These are phyloP conservation scores for Rugosomyces carneus DNA, from an alignment of 1,284 basidiomycete species.

Conservation along the genomic window DNA sequence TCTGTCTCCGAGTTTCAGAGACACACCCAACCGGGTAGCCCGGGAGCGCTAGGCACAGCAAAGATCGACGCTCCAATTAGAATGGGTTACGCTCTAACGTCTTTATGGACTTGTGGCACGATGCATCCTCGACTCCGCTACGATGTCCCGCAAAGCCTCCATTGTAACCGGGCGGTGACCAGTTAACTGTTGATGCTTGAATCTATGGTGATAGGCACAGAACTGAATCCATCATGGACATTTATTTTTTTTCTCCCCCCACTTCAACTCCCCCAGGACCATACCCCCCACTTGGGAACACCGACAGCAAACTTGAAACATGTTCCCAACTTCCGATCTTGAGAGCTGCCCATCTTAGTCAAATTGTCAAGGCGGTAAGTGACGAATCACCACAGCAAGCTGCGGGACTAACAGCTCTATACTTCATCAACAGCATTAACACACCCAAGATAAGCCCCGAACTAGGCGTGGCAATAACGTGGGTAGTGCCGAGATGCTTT, in stretches of 20 bases:
- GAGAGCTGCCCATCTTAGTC: not conserved
- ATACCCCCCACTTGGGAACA: not conserved
- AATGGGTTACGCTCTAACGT: not conserved
- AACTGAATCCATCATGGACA: not conserved
- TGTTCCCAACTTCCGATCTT: not conserved
- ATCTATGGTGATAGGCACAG: not conserved
- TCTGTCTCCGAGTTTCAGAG: not conserved
- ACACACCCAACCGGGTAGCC: not conserved
- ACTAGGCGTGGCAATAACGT: not conserved
- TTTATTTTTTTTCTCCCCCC: not conserved
- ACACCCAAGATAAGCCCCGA: not conserved
- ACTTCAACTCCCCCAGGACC: not conserved
- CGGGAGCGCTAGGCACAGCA: not conserved
- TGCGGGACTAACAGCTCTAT: not conserved
- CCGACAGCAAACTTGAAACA: not conserved
- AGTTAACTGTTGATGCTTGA: not conserved
- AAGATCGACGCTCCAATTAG: not conserved
- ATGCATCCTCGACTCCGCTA: not conserved
- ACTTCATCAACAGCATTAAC: not conserved
- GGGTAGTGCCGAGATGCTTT: not conserved
- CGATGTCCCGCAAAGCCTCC: not conserved
- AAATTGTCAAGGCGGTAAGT: not conserved
- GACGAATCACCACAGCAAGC: not conserved
- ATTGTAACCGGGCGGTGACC: not conserved
- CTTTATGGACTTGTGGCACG: not conserved